These are phyloP conservation scores for Knoxia roxburghii DNA, from an alignment of 257 asterid genomes.

Conservation along the genomic window DNA sequence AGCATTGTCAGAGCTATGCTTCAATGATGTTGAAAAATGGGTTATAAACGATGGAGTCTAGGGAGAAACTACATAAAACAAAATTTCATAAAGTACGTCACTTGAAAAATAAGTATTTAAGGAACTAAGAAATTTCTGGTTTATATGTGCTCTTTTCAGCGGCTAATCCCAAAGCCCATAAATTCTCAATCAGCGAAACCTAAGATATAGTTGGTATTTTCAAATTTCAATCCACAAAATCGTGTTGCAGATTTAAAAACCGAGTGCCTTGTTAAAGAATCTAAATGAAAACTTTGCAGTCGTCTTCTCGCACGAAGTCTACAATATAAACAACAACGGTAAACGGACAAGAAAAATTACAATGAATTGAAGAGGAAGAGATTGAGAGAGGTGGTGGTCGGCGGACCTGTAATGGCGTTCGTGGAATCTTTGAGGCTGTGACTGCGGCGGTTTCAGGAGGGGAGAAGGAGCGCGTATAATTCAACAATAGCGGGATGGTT, in stretches of 20 bases:
- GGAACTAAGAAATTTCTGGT: neutral
- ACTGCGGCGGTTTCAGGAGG: neutral
- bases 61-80: too few relatives aligned
- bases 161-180: neutral
- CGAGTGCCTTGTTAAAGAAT: neutral
- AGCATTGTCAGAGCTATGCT: too few relatives aligned
- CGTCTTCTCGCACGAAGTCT: neutral
- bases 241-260: neutral
- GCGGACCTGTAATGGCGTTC: neutral
- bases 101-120: too few relatives aligned
- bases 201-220: neutral
- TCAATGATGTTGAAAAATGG: too few relatives aligned
- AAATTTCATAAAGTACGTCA: too few relatives aligned
- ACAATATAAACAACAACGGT: neutral
- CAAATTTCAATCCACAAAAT: neutral
- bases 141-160: neutral
- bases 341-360: neutral
- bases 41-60: too few relatives aligned
- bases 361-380: too few relatives aligned
- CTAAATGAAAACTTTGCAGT: neutral
- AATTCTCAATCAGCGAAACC: neutral
- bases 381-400: neutral
- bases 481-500: neutral
- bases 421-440: neutral
- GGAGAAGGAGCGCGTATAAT: neutral